Base-by-base conservation (phyloP, 306 rosid genomes). In the Lathyrus aphaca region DNA sequence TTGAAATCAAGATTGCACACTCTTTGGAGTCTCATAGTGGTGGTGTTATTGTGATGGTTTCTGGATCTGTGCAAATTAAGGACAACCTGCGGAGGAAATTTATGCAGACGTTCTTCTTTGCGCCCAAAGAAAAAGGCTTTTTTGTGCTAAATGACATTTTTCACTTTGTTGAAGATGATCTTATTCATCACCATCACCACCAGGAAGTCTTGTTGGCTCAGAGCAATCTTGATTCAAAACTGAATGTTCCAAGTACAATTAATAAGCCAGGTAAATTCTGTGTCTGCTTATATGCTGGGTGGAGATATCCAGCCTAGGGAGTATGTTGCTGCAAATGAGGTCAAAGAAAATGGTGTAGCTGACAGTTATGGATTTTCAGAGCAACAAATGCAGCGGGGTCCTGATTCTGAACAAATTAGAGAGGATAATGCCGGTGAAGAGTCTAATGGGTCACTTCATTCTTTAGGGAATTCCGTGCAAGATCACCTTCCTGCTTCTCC, bases 121-220 rank as follows among this genome's bases (percentile, higher is more conserved):
- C 96, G 51, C 98, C 98, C 23, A 97, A 94, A 66, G 97, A 94
- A 64, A 94, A 88, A 72, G 98, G 98, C 3, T 90, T 78, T 81
- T 90, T 94, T 75, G 89, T 94, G 66, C 88, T 94, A 32, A 94
- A 80, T 73, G 98, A 94, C 73, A 88, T 94, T 68, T 94, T 90
- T 82, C 96, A 94, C 74, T 88, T 84, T 55, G 77, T 91, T 55
- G 96, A 94, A 60, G 97, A 90, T 53, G 97, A 90, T 50, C 87
- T 78, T 39, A 40, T 90, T 72, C 90, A 68, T 78, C 96, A 79
- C 56, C 95, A 86, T 64, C 96, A 56, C 45, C 95, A 86, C 70
- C 96, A 85, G 35, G 82, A 95, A 9, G 90, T 91, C 68, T 75
- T 90, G 81, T 68, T 90, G 75, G 81, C 91, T 76, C 96, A 87